Evolutionary conservation across 495 filamentous ascomycete species (phyloP), one percentile per base, ranked within the genome.

Genomic region (Paragyromitra xinjiangensis): DNA sequence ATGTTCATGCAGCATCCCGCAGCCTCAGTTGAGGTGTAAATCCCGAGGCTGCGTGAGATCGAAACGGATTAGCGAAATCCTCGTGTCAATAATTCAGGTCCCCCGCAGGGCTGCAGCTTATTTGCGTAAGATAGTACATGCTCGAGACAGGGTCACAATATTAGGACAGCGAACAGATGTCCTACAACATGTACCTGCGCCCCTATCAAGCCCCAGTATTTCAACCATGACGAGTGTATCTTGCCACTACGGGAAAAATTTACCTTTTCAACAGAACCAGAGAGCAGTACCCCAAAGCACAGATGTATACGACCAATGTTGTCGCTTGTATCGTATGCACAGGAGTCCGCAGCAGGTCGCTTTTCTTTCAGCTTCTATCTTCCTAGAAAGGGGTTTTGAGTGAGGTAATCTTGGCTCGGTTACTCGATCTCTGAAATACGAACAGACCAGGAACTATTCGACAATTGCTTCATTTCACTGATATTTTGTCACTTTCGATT

Each of bases 41-140:
- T 77, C 58, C 73, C 66, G 55, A 70, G 68, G 29, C 61, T 64
- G 69, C 69, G 58, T 65, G 40, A 55, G 34, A 73, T 77, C 73
- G 68, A 51, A 61, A 42, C 19, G 59, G 68, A 77, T 77, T 59
- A 61, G 68, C 50, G 61, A 73, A 71, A 73, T 48, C 59, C 48
- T 76, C 48, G 68, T 75, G 73, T 64, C 45, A 58, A 29, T 12
- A 71, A 75, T 59, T 73, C 69, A 77, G 69, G 74, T 73, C 69
- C 68, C 29, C 69, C 61, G 62, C 69, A 77, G 69, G 74, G 74
- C 74, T 77, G 74, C 74, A 77, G 74, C 56, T 73, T 64, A 69
- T 69, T 61, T 67, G 58, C 56, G 11, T 3, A 37, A 61, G 61
- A 61, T 16, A 45, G 45, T 50, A 63, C 55, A 16, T 40, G 29